A percentile compares a stretch with the other conserved stretches of the same genome.
These are phyloP conservation scores for Camillea tinctor DNA, from an alignment of 2,329 filamentous ascomycete genomes.

Conservation along the genomic window DNA sequence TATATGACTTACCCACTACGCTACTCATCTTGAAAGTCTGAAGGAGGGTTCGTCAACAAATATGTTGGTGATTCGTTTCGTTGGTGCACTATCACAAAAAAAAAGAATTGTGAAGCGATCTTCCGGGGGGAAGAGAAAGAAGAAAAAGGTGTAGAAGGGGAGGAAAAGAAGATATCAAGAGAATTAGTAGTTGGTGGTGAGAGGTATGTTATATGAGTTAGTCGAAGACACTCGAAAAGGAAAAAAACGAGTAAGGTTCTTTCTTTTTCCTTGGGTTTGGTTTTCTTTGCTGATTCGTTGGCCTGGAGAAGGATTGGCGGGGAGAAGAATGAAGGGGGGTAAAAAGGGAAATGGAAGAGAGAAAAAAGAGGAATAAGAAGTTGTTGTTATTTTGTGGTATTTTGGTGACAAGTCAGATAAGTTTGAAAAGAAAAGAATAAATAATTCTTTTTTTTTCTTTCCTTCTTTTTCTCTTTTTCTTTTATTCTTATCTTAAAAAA, in stretches of 20 bases:
- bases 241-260: too few species aligned
- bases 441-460: too few species aligned
- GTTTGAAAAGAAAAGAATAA: constrained; percentile 9
- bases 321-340: too few species aligned
- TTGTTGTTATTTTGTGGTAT: too few species aligned
- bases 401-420: constrained; percentile 13
- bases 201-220: too few species aligned
- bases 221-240: too few species aligned
- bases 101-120: not conserved
- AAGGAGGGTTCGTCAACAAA: constrained; percentile 20
- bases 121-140: not conserved
- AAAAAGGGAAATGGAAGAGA: too few species aligned
- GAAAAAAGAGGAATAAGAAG: too few species aligned
- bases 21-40: constrained; percentile 45
- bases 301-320: constrained; percentile 14
- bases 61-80: not conserved
- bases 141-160: constrained; percentile 1
- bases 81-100: not conserved
- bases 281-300: too few species aligned
- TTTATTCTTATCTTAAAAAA: constrained; percentile 11
- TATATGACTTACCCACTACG: constrained; percentile 49
- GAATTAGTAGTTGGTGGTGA: too few species aligned
- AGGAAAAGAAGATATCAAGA: constrained; percentile 3
- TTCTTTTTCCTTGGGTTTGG: too few species aligned
- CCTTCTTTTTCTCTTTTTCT: too few species aligned